These are phyloP conservation scores for Paracoccidioides brasiliensis DNA, from an alignment of 2,329 filamentous ascomycete species.

Conservation along the genomic window DNA sequence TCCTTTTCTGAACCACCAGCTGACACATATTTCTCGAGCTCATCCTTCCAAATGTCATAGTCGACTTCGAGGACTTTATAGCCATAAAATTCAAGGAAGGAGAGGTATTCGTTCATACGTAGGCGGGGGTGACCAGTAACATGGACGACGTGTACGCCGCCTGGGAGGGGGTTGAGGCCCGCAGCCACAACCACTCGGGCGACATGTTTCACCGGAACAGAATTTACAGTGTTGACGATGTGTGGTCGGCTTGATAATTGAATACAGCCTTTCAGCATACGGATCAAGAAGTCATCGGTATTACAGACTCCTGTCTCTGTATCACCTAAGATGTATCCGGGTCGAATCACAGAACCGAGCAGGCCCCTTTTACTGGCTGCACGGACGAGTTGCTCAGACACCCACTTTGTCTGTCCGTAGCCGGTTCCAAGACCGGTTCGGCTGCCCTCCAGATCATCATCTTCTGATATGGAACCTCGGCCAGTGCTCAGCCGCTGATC, in stretches of 20 bases:
- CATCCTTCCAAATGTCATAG: conserved; percentile 56
- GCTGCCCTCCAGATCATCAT: conserved; percentile 66
- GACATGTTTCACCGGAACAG: conserved; percentile 76
- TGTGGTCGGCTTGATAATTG: conserved; percentile 61
- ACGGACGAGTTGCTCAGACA: conserved; percentile 55
- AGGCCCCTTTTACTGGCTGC: conserved; percentile 70
- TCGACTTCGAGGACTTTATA: conserved; percentile 54
- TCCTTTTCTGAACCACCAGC: conserved; percentile 37
- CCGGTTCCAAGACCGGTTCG: conserved; percentile 66
- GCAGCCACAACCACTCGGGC: conserved; percentile 65
- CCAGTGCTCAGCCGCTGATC: conserved; percentile 47
- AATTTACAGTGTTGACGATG: conserved; percentile 79
- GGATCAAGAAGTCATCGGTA: conserved; percentile 81
- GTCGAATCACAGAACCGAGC: conserved; percentile 59
- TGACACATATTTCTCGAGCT: conserved; percentile 53
- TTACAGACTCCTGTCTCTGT: conserved; percentile 56
- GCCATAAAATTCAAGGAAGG: conserved; percentile 56
- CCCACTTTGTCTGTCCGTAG: conserved; percentile 90
- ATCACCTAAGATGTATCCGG: conserved; percentile 76
- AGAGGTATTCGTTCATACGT: conserved; percentile 65
- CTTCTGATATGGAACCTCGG: conserved; percentile 54
- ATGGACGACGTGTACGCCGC: conserved; percentile 50
- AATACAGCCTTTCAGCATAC: conserved; percentile 75
- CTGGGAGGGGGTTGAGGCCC: conserved; percentile 46
- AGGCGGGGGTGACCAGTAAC: conserved; percentile 69